Evolutionary conservation across 1,284 basidiomycete species (phyloP).

Genomic region (Erythrobasidium hasegawianum): DNA sequence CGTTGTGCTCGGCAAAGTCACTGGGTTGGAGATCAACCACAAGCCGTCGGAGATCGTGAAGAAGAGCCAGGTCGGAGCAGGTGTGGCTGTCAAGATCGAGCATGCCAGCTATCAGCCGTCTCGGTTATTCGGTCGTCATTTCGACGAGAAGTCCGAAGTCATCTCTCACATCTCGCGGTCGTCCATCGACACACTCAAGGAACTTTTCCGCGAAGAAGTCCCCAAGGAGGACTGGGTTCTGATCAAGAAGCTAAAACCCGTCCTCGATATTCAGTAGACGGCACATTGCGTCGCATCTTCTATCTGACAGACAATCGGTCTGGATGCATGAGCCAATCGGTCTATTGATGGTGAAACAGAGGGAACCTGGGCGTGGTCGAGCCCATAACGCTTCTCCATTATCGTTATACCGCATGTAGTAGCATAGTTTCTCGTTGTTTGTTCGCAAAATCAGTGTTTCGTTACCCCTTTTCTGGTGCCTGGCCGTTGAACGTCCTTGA

Average conservation of each 20-base stretch:
- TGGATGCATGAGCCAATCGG: no score
- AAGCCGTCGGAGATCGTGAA: conserved; percentile 68
- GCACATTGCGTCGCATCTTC: no score
- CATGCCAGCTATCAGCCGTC: conserved; percentile 92
- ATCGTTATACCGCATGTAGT: no score
- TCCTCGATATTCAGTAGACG: conserved; percentile 18
- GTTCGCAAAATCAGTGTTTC: no score
- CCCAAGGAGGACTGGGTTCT: conserved; percentile 91
- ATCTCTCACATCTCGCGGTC: conserved; percentile 84
- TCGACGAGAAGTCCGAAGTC: conserved; percentile 93
- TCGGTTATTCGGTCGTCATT: conserved; percentile 72
- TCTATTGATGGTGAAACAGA: no score
- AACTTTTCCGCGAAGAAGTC: conserved; percentile 60
- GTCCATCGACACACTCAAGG: conserved; percentile 93
- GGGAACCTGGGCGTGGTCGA: no score
- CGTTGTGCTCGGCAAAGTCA: conserved; percentile 91
- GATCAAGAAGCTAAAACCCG: conserved; percentile 72
- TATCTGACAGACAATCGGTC: no score
- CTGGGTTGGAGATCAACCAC: conserved; percentile 85
- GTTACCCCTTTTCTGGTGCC: no score
- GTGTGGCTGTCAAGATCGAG: conserved; percentile 98
- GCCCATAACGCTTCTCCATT: no score
- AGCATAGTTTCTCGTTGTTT: no score
- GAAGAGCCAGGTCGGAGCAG: conserved; percentile 86
- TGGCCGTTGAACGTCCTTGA: no score